Conservation (phyloP, 1,284 basidiomycete genomes). For the Xerocomus tenax region DNA sequence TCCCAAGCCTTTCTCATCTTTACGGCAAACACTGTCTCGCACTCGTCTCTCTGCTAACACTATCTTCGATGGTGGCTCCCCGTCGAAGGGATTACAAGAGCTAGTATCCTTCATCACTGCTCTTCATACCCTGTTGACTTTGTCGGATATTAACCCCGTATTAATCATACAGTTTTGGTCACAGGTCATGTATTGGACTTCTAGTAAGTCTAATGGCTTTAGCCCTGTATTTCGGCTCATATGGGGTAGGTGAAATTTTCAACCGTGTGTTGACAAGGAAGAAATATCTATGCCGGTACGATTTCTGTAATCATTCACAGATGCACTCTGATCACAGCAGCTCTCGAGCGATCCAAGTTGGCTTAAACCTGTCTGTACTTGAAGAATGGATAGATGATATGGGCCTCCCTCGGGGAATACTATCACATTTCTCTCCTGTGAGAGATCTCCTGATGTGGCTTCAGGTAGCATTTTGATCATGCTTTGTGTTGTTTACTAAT, state of each 20-base stretch:
- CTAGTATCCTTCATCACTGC: constrained; percentile 80
- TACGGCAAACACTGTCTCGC: constrained; percentile 53
- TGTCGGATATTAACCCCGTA: constrained; percentile 88
- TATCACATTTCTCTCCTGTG: constrained; percentile 76
- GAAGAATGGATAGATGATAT: constrained; percentile 89
- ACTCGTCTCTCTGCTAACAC: constrained; percentile 41
- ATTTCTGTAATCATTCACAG: constrained; percentile 3
- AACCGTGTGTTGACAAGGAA: constrained; percentile 87
- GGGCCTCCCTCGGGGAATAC: constrained; percentile 73
- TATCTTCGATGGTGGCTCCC: constrained; percentile 43
- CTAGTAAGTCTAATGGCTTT: constrained; percentile 44
- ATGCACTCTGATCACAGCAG: constrained; percentile 31
- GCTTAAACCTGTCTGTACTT: constrained; percentile 76
- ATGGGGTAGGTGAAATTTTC: constrained; percentile 74
- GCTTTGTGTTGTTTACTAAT: constrained; percentile 9
- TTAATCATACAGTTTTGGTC: constrained; percentile 89
- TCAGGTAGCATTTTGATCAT: constrained; percentile 45
- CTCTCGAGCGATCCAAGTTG: constrained; percentile 82
- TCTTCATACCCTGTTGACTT: constrained; percentile 75
- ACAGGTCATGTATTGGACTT: constrained; percentile 89
- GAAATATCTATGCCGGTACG: constrained; percentile 85
- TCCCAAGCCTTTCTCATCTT: constrained; percentile 52
- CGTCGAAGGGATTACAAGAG: constrained; percentile 50
- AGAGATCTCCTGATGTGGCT: constrained; percentile 83
- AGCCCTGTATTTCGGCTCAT: constrained; percentile 9